Evolutionary conservation across 768 basidiomycete genomes (phyloP), one percentile per base, ranked within the genome.

Genomic region (Hortiboletus campestris): DNA sequence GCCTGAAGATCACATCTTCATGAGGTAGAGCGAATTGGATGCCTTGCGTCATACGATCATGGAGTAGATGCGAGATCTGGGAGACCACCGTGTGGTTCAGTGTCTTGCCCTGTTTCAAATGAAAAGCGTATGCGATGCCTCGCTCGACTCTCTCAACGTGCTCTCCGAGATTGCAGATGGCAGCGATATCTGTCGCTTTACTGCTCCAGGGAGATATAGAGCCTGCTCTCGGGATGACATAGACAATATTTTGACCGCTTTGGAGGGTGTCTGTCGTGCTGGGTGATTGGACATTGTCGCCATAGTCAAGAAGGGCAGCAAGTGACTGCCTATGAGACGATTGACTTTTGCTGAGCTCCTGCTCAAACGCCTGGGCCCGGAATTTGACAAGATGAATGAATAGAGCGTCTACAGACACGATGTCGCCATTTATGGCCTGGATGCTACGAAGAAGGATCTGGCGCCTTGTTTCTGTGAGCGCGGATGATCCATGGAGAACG

Each of bases 121-220:
- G 75, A 70, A 97, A 78, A 50, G 82, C 77, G 63, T 86, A 92
- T 6, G 80, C 84, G 19, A 84, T 62, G 4, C 96, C 95, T 19
- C 97, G 84, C 70, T 99, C 97, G 53, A 99, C 74, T 38, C 97
- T 83, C 58, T 88, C 82, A 49, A 99, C 74, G 51, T 85, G 77
- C 3, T 72, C 68, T 19, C 79, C 83, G 2, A 99, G 84, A 50
- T 87, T 88, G 75, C 97, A 99, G 49, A 98, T 83, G 10, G 75
- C 75, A 20, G 95, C 83, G 52, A 99, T 98, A 69, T 99, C 95
- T 0, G 96, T 98, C 2, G 97, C 96, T 74, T 99, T 99, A 73
- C 91, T 96, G 6, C 96, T 98, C 97, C 97, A 99, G 2, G 97
- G 95, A 5, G 96, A 98, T 64, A 98, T 88, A 4, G 95, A 94